phyloP scores from a whole-genome alignment of 2,329 filamentous ascomycete species.

The Penicillium sp. region DNA sequence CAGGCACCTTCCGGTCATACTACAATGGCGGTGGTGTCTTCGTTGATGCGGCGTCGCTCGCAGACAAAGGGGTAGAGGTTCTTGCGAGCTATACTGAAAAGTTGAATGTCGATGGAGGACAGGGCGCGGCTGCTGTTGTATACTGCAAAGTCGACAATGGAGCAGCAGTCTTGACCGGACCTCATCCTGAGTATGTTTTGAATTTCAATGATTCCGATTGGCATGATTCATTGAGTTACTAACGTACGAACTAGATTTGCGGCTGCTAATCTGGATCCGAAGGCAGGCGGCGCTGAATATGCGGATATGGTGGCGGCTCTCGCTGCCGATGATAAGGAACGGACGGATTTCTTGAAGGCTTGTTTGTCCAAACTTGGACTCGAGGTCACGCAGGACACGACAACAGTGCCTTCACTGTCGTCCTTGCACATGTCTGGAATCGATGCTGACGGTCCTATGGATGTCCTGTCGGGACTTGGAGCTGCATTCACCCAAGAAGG shows the following conservation, averaged over 20 bases:
- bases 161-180: conserved; percentile 74
- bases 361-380: conserved; percentile 78
- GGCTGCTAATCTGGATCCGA: conserved; percentile 69
- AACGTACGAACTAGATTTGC: conserved; percentile 64
- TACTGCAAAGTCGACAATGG: conserved; percentile 82
- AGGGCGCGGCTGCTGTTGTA: conserved; percentile 73
- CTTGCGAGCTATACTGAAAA: conserved; percentile 76
- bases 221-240: conserved; percentile 12
- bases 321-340: conserved; percentile 64
- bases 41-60: conserved; percentile 67
- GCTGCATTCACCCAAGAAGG: conserved; percentile 66
- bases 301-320: conserved; percentile 66
- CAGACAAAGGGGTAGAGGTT: conserved; percentile 68
- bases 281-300: conserved; percentile 67
- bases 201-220: background rate
- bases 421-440: conserved; percentile 76
- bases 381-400: conserved; percentile 67
- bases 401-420: conserved; percentile 74
- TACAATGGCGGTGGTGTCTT: conserved; percentile 96
- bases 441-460: conserved; percentile 62
- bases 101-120: conserved; percentile 72
- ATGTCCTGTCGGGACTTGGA: conserved; percentile 62
- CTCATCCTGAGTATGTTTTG: conserved; percentile 78
- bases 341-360: conserved; percentile 72
- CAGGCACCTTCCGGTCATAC: conserved; percentile 65